phyloP scores from a whole-genome alignment of 352 stramenopile genomes.

The Phytopythium sindhum region DNA sequence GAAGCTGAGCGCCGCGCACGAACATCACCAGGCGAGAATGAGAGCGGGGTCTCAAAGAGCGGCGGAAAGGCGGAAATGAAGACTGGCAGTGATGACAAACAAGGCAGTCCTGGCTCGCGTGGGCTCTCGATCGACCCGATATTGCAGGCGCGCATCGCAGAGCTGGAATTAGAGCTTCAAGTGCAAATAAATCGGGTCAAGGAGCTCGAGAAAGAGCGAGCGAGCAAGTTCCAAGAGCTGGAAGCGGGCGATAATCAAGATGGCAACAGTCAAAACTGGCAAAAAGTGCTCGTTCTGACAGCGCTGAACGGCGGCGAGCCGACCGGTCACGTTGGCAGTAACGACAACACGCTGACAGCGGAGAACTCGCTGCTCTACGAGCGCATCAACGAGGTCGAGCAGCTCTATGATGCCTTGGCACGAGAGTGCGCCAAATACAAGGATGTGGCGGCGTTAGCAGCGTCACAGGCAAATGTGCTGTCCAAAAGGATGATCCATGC shows the following conservation, averaged over 20 bases:
- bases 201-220: slow-evolving; percentile 30
- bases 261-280: not conserved
- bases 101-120: not conserved
- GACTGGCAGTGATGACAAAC: not conserved
- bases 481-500: slow-evolving; percentile 44
- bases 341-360: slow-evolving; percentile 30
- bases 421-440: slow-evolving; percentile 65
- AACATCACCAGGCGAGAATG: not conserved
- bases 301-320: not conserved
- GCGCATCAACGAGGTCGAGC: slow-evolving; percentile 68
- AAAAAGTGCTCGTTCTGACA: not conserved
- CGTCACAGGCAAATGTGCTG: slow-evolving; percentile 58
- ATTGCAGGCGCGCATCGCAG: slow-evolving; percentile 31
- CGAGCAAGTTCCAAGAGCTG: slow-evolving; percentile 6
- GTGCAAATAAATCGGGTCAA: slow-evolving; percentile 35
- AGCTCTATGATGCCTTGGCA: slow-evolving; percentile 64
- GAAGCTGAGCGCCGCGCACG: slow-evolving; percentile 28
- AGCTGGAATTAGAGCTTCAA: slow-evolving; percentile 53
- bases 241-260: not conserved
- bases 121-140: not conserved
- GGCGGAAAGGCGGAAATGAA: not conserved
- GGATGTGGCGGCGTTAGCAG: slow-evolving; percentile 56
- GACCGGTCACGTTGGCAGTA: not conserved
- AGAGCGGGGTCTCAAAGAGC: not conserved
- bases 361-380: slow-evolving; percentile 63